Evolutionary conservation across 2,329 filamentous ascomycete genomes (phyloP).

Genomic region (Neobulgaria alba): DNA sequence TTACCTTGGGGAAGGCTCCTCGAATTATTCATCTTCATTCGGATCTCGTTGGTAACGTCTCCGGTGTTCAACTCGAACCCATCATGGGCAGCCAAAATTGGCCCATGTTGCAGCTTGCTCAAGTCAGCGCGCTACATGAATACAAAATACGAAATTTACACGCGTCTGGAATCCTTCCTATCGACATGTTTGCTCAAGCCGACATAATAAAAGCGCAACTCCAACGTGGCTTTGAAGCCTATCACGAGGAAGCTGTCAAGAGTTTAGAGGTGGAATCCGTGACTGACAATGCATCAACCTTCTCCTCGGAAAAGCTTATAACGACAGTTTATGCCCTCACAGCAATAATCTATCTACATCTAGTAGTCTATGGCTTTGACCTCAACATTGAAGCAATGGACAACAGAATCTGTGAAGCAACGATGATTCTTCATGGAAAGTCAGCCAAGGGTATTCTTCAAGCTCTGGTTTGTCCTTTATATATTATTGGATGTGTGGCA

Average conservation of each 20-base stretch:
- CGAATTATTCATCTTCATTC: constrained; percentile 29
- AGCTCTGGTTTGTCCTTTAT: constrained; percentile 20
- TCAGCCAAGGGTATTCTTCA: constrained; percentile 5
- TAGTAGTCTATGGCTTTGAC: constrained; percentile 20
- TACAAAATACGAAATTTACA: constrained; percentile 44
- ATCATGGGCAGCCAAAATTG: constrained; percentile 50
- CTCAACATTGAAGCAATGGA: constrained; percentile 7
- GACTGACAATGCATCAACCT: constrained; percentile 3
- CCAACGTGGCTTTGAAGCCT: constrained; percentile 14
- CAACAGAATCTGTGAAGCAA: constrained; percentile 12
- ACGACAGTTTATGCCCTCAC: constrained; percentile 21
- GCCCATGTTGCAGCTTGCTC: constrained; percentile 45
- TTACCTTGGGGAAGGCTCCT: constrained; percentile 35
- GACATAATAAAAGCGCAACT: constrained; percentile 19
- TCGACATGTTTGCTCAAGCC: constrained; percentile 8
- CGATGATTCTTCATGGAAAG: constrained; percentile 15
- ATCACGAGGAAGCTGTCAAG: constrained; percentile 10
- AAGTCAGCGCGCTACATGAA: constrained; percentile 43
- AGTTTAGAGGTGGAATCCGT: constrained; percentile 6
- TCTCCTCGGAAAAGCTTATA: constrained; percentile 8
- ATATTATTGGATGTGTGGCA: constrained; percentile 20
- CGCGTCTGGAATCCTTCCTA: constrained; percentile 6
- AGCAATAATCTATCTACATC: constrained; percentile 22
- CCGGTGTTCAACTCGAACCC: constrained; percentile 33
- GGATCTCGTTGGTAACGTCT: not conserved